A percentile compares a stretch with the other conserved stretches of the same genome.
phyloP scores from a whole-genome alignment of 148 eudicot genomes.

The Pharnaceum exiguum region DNA sequence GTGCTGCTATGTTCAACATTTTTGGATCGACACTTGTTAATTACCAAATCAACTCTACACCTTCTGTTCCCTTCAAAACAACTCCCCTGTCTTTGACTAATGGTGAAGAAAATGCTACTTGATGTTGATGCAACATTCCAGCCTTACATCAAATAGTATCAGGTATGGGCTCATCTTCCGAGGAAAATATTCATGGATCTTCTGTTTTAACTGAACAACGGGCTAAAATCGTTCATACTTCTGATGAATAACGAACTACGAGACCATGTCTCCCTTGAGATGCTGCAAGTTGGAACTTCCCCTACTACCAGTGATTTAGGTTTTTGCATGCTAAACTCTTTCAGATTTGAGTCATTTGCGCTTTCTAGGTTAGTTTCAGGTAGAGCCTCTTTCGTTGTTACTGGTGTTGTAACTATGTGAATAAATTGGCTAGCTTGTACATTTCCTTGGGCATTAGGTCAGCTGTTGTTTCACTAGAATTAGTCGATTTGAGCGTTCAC shows the following conservation, averaged over 20 bases:
- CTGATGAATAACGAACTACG: too few species aligned
- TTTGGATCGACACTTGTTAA: conserved; percentile 64
- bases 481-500: background rate
- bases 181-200: too few species aligned
- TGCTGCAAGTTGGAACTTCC: background rate
- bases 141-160: background rate
- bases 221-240: background rate
- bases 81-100: conserved; percentile 31
- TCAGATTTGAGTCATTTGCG: too few species aligned
- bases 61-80: conserved; percentile 38
- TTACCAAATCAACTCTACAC: conserved; percentile 66
- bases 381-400: background rate
- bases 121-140: conserved; percentile 10
- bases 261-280: background rate
- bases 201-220: background rate
- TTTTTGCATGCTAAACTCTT: background rate
- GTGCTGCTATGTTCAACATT: conserved; percentile 67
- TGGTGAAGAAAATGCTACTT: conserved; percentile 39
- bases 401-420: background rate
- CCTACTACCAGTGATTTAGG: background rate
- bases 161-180: conserved; percentile 17
- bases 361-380: background rate
- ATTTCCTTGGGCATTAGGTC: background rate
- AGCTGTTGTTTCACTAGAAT: background rate
- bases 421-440: background rate